These are phyloP conservation scores for Silene latifolia DNA, from an alignment of 148 eudicot species.

Conservation along the genomic window DNA sequence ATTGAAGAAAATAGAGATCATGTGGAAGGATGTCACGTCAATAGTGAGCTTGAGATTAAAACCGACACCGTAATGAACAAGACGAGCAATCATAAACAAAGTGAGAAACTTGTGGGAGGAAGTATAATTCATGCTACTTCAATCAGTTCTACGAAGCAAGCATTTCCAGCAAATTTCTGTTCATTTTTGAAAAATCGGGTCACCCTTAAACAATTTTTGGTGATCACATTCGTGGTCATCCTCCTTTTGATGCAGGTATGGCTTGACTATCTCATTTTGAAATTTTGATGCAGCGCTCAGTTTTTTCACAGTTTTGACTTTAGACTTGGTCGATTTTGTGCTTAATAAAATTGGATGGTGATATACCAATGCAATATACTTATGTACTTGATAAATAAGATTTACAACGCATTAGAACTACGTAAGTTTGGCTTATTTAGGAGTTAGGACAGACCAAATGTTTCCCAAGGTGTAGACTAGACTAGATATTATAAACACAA, in stretches of 20 bases:
- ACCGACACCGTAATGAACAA: conserved; percentile 23
- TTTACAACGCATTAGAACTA: conserved; percentile 13
- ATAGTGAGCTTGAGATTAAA: conserved; percentile 24
- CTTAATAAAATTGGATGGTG: background rate
- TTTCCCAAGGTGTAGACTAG: too few species aligned
- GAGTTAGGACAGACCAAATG: background rate
- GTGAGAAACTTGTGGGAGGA: conserved; percentile 18
- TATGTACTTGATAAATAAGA: background rate
- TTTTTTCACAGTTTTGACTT: background rate
- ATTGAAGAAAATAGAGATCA: conserved; percentile 27
- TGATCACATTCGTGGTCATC: conserved; percentile 24
- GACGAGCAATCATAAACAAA: conserved; percentile 26
- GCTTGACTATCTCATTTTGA: background rate
- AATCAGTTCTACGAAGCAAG: conserved; percentile 36
- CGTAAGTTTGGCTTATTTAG: background rate
- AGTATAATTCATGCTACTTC: conserved; percentile 27
- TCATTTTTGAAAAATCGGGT: conserved; percentile 18
- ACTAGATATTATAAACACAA: conserved; percentile 1
- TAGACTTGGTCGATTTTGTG: background rate
- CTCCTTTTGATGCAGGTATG: conserved; percentile 35
- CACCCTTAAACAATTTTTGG: conserved; percentile 23
- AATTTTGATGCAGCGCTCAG: background rate
- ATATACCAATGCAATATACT: background rate
- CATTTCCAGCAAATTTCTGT: conserved; percentile 28
- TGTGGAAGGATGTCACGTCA: conserved; percentile 19